Evolutionary conservation across 2,329 filamentous ascomycete genomes (phyloP).

Genomic region (Aspergillus sp.): DNA sequence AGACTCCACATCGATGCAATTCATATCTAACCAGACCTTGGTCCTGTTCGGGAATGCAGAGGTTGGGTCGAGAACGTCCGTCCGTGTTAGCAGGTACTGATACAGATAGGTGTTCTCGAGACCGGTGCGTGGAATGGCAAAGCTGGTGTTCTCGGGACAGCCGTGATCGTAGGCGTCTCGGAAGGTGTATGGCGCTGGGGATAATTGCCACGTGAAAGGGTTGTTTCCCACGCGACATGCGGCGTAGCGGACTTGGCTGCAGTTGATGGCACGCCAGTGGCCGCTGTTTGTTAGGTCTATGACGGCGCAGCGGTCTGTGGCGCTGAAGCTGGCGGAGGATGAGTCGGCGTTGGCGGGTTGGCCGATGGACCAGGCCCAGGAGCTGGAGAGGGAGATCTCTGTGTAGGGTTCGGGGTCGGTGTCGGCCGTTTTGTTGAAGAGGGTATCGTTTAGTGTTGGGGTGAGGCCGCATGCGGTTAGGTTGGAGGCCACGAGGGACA

Average conservation of each 20-base stretch:
- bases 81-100: conserved; percentile 38
- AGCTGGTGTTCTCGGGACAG: conserved; percentile 54
- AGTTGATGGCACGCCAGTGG: conserved; percentile 62
- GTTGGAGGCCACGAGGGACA: conserved; percentile 40
- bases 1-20: conserved; percentile 55
- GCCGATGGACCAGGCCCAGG: conserved; percentile 63
- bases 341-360: conserved; percentile 55
- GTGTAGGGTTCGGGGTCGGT: conserved; percentile 50
- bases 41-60: conserved; percentile 29
- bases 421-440: conserved; percentile 55
- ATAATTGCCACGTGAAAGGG: conserved; percentile 63
- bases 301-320: conserved; percentile 57
- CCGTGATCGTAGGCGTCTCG: conserved; percentile 43
- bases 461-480: conserved; percentile 62
- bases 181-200: conserved; percentile 46
- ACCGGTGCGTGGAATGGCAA: conserved; percentile 61
- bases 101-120: conserved; percentile 65
- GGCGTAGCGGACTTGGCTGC: conserved; percentile 51
- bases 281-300: conserved; percentile 52
- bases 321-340: conserved; percentile 24
- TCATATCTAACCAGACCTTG: conserved; percentile 62
- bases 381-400: conserved; percentile 51
- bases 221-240: conserved; percentile 57
- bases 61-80: conserved; percentile 27
- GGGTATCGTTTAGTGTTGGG: conserved; percentile 58